Evolutionary conservation across 305 asterid genomes (phyloP).

Genomic region (Solanum aculeatissimum): DNA sequence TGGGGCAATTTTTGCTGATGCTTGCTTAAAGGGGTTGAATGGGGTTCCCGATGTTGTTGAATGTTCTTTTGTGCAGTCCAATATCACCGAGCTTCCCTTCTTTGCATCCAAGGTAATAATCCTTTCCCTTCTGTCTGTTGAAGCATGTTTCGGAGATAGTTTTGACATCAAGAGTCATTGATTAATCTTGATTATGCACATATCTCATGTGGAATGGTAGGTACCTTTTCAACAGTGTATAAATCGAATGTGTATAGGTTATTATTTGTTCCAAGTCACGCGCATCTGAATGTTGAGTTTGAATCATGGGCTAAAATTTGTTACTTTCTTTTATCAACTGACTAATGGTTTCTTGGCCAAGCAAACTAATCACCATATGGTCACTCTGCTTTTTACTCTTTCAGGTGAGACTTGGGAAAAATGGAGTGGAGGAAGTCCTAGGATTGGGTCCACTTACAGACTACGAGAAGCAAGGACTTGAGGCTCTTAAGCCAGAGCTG

Average conservation of each 20-base stretch:
- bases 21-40: conserved; percentile 89
- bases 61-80: conserved; percentile 79
- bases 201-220: neutral
- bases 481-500: conserved; percentile 70
- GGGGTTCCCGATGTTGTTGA: conserved; percentile 93
- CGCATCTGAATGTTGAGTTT: neutral
- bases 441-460: conserved; percentile 77
- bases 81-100: conserved; percentile 76
- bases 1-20: conserved; percentile 85
- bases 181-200: neutral
- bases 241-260: neutral
- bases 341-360: neutral
- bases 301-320: neutral
- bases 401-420: conserved; percentile 90
- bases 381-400: neutral
- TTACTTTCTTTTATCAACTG: neutral
- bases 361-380: neutral
- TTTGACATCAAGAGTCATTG: neutral
- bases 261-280: neutral
- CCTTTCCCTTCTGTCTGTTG: neutral
- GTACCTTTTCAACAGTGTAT: neutral
- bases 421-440: conserved; percentile 86
- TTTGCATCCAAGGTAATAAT: conserved; percentile 70
- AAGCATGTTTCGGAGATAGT: neutral
- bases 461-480: conserved; percentile 68